Evolutionary conservation across 2,329 filamentous ascomycete species (phyloP).

Genomic region (Paracoccidioides brasiliensis): DNA sequence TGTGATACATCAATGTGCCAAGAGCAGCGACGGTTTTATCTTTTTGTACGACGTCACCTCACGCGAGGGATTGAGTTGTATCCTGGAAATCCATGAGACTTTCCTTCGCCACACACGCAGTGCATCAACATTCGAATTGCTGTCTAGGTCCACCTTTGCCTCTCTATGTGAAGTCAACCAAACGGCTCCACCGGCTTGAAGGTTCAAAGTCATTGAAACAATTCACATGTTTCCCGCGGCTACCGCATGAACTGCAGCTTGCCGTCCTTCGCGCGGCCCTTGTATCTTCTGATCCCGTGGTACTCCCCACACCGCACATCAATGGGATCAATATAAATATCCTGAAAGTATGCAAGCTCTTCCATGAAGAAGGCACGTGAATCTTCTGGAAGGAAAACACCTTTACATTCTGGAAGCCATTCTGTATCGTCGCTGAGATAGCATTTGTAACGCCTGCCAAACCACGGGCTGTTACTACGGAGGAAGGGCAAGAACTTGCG

Average conservation of each 20-base stretch:
- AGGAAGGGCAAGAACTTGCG: not conserved
- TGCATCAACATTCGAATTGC: not conserved
- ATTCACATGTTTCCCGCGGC: not conserved
- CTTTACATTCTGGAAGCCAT: not conserved
- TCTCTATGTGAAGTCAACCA: not conserved
- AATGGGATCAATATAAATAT: not conserved
- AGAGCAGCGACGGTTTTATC: not conserved
- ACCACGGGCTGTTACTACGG: not conserved
- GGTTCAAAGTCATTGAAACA: not conserved
- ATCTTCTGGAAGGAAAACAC: not conserved
- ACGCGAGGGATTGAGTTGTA: not conserved
- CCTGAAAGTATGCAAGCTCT: not conserved
- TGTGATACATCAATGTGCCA: not conserved
- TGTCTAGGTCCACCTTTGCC: not conserved
- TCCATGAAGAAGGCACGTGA: not conserved
- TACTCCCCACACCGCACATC: not conserved
- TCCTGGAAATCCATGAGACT: not conserved
- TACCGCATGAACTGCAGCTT: not conserved
- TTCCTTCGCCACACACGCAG: not conserved
- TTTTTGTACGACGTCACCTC: not conserved
- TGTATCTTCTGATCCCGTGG: not conserved
- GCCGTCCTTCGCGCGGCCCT: not conserved
- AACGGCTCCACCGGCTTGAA: not conserved
- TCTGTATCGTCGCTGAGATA: not conserved
- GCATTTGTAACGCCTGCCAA: not conserved